Evolutionary conservation across 345 rosid genomes (phyloP).

Genomic region (Aquilaria malaccensis): DNA sequence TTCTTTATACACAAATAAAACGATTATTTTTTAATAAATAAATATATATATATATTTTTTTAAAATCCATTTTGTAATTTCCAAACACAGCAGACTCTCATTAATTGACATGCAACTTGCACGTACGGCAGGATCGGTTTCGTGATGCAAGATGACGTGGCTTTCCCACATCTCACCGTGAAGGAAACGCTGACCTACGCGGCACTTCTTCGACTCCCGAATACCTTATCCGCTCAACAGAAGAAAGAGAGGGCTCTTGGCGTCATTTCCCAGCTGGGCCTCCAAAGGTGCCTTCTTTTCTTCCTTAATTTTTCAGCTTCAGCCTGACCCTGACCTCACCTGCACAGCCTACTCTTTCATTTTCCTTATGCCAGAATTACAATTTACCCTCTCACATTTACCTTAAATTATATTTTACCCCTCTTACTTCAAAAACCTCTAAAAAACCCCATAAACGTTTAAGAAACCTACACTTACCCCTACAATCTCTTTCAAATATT

Average conservation of each 20-base stretch:
- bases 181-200: constrained; percentile 27
- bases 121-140: constrained; percentile 23
- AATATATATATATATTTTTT: background rate
- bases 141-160: constrained; percentile 31
- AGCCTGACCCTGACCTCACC: too few species aligned
- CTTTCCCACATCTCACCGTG: constrained; percentile 27
- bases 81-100: too few species aligned
- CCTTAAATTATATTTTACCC: too few species aligned
- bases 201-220: constrained; percentile 24
- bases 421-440: too few species aligned
- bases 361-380: too few species aligned
- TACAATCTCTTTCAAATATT: too few species aligned
- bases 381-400: too few species aligned
- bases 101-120: too few species aligned
- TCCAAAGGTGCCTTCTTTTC: constrained; percentile 20
- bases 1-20: background rate
- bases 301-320: background rate
- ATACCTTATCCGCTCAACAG: constrained; percentile 11
- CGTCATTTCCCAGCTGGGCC: constrained; percentile 20
- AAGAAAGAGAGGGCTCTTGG: constrained; percentile 16
- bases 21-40: background rate
- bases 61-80: too few species aligned
- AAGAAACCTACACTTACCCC: too few species aligned
- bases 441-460: too few species aligned
- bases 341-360: too few species aligned